A percentile compares a stretch with the other conserved stretches of the same genome.
These are phyloP conservation scores for Clonostachys byssicola DNA, from an alignment of 2,329 filamentous ascomycete genomes.

Conservation along the genomic window DNA sequence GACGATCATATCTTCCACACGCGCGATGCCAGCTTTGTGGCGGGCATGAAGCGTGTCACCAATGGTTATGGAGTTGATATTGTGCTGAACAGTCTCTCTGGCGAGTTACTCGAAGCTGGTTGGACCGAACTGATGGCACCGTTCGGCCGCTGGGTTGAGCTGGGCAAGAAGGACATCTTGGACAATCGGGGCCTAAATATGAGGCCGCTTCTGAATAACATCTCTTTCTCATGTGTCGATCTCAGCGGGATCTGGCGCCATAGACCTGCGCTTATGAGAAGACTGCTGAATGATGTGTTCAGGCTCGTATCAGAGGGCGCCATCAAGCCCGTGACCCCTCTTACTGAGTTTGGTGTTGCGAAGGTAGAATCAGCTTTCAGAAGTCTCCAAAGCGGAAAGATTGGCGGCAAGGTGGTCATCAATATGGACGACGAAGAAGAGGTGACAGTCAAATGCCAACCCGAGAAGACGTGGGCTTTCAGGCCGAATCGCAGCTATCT, in stretches of 20 bases:
- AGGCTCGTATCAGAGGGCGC: slow-evolving; percentile 2
- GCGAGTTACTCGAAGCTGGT: slow-evolving; percentile 19
- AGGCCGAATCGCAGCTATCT: slow-evolving; percentile 7
- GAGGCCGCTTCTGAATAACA: slow-evolving; percentile 8
- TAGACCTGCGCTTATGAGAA: slow-evolving; percentile 7
- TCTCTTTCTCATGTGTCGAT: slow-evolving; percentile 7
- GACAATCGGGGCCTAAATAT: slow-evolving; percentile 5
- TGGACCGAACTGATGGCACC: slow-evolving; percentile 25
- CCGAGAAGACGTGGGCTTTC: not conserved
- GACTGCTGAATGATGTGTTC: slow-evolving; percentile 18
- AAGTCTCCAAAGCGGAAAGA: slow-evolving; percentile 28
- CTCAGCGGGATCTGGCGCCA: slow-evolving; percentile 10
- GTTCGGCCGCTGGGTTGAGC: slow-evolving; percentile 26
- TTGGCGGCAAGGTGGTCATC: slow-evolving; percentile 35
- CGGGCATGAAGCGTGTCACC: slow-evolving; percentile 16
- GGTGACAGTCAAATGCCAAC: slow-evolving; percentile 5
- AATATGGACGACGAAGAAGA: slow-evolving; percentile 1
- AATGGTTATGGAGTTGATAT: slow-evolving; percentile 22
- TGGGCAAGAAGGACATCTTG: slow-evolving; percentile 23
- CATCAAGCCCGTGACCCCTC: slow-evolving; percentile 3
- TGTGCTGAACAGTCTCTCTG: slow-evolving; percentile 23
- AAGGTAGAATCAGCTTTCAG: slow-evolving; percentile 30
- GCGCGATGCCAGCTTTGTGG: slow-evolving; percentile 16
- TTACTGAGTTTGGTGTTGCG: slow-evolving; percentile 11
- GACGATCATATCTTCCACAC: slow-evolving; percentile 22